These are phyloP conservation scores for Pseudogymnoascus verrucosus DNA, from an alignment of 2,329 filamentous ascomycete genomes.

Conservation along the genomic window DNA sequence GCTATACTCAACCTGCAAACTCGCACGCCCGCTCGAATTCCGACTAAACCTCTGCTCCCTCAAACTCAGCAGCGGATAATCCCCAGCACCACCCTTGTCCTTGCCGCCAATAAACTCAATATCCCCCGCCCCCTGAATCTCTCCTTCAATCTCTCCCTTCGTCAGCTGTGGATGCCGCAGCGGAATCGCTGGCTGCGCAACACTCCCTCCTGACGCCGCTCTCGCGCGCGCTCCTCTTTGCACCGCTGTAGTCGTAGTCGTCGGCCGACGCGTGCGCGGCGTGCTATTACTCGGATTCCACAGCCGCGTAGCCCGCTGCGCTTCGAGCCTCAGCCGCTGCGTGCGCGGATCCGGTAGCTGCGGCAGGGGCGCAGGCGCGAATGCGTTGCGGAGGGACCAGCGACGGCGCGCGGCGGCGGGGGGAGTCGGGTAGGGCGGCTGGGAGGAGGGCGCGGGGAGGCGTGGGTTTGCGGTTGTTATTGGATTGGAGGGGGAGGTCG, in stretches of 20 bases:
- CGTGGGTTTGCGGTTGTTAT: conserved; percentile 18
- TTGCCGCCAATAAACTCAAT: conserved; percentile 3
- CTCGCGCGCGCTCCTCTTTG: conserved; percentile 26
- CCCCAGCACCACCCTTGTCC: conserved; percentile 33
- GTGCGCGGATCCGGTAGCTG: conserved; percentile 22
- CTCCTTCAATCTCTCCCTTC: conserved; percentile 22
- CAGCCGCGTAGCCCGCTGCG: conserved; percentile 34
- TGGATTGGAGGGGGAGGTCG: conserved; percentile 3
- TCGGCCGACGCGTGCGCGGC: conserved; percentile 42
- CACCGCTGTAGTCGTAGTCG: conserved; percentile 25
- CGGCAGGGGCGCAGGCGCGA: conserved; percentile 19
- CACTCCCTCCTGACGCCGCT: conserved; percentile 20
- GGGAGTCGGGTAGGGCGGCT: conserved; percentile 24
- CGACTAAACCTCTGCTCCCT: conserved; percentile 48
- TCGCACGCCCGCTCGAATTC: conserved; percentile 35
- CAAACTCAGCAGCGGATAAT: conserved; percentile 47
- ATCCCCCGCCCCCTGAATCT: conserved; percentile 8
- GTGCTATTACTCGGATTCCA: conserved; percentile 56
- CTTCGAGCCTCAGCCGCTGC: conserved; percentile 17
- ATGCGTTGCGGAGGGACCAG: conserved; percentile 27
- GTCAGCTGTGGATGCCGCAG: conserved; percentile 23
- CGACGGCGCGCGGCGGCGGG: conserved; percentile 17
- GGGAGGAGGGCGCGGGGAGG: conserved; percentile 24
- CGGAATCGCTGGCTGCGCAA: conserved; percentile 18
- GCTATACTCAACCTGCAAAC: conserved; percentile 40